Conservation (phyloP, 192 early-diverging fungal genomes). For the Coemansia sp. region DNA sequence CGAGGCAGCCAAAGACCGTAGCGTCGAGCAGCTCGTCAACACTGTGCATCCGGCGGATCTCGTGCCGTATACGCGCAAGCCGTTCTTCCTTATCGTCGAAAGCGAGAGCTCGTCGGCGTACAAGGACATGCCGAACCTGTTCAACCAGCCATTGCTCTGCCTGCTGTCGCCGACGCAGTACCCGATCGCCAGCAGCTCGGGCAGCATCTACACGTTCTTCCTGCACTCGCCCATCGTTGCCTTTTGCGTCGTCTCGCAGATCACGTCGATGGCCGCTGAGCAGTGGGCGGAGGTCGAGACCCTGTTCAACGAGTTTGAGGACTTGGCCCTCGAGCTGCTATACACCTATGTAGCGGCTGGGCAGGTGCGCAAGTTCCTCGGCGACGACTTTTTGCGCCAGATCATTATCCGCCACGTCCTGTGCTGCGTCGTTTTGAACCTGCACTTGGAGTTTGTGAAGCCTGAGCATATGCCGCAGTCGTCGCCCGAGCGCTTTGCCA, state of each 20-base stretch:
- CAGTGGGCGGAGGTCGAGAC: slow-evolving; percentile 32
- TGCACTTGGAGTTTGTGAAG: slow-evolving; percentile 57
- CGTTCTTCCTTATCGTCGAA: slow-evolving; percentile 93
- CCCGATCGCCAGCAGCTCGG: slow-evolving; percentile 70
- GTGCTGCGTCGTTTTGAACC: slow-evolving; percentile 67
- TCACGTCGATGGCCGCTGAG: slow-evolving; percentile 12
- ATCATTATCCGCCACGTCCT: slow-evolving; percentile 87
- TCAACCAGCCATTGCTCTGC: slow-evolving; percentile 84
- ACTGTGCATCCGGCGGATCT: slow-evolving; percentile 90
- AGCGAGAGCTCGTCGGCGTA: slow-evolving; percentile 88
- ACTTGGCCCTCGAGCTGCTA: slow-evolving; percentile 24
- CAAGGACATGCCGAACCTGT: slow-evolving; percentile 83
- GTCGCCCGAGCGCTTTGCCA: slow-evolving; percentile 27
- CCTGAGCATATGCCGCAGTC: slow-evolving; percentile 37
- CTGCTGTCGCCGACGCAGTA: slow-evolving; percentile 91
- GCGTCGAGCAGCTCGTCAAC: slow-evolving; percentile 62
- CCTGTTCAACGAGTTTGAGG: slow-evolving; percentile 32
- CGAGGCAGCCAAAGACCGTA: slow-evolving; percentile 35
- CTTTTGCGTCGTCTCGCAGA: slow-evolving; percentile 68
- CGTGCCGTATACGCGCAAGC: slow-evolving; percentile 93
- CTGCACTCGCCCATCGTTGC: slow-evolving; percentile 90
- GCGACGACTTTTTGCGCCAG: slow-evolving; percentile 92
- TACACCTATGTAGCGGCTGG: slow-evolving; percentile 8
- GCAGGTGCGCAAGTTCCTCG: slow-evolving; percentile 69
- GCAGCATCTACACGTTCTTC: slow-evolving; percentile 94